Evolutionary conservation across 2,329 filamentous ascomycete species (phyloP).

Genomic region (Septoria petroselini): DNA sequence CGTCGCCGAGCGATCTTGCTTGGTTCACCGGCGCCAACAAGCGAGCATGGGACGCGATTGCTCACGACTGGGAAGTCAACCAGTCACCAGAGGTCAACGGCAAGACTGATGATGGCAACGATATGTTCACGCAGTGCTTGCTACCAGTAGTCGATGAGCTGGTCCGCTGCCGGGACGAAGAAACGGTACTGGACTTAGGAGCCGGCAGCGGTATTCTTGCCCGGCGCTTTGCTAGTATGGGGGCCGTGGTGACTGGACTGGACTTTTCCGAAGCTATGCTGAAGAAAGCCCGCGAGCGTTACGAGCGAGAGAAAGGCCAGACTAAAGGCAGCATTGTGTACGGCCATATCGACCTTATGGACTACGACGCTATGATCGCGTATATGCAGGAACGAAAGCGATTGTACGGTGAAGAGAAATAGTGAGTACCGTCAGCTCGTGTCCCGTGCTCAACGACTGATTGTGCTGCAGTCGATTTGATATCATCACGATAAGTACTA

Average conservation of each 20-base stretch:
- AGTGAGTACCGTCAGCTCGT: background rate
- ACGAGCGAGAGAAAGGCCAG: conserved; percentile 12
- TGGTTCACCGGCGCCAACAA: conserved; percentile 19
- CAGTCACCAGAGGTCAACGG: conserved; percentile 20
- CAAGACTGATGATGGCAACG: conserved; percentile 39
- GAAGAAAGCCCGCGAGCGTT: conserved; percentile 35
- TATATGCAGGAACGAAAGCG: conserved; percentile 29
- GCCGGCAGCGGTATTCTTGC: conserved; percentile 52
- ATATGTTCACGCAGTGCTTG: conserved; percentile 47
- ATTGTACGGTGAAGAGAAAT: background rate
- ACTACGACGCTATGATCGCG: conserved; percentile 34
- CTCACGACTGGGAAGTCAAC: conserved; percentile 44
- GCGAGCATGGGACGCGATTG: conserved; percentile 44
- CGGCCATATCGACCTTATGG: conserved; percentile 43
- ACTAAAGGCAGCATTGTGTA: conserved; percentile 33
- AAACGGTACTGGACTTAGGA: conserved; percentile 48
- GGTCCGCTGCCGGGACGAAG: conserved; percentile 29
- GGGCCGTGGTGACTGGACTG: conserved; percentile 44
- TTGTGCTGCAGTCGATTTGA: conserved; percentile 39
- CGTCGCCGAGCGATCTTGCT: background rate
- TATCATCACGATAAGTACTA: conserved; percentile 48
- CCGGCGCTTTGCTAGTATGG: conserved; percentile 43
- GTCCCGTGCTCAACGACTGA: background rate
- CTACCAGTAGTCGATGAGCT: conserved; percentile 44
- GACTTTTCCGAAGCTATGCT: conserved; percentile 48